Base-by-base conservation (phyloP, 2,329 filamentous ascomycete species). In the Magnaporthiopsis incrustans region DNA sequence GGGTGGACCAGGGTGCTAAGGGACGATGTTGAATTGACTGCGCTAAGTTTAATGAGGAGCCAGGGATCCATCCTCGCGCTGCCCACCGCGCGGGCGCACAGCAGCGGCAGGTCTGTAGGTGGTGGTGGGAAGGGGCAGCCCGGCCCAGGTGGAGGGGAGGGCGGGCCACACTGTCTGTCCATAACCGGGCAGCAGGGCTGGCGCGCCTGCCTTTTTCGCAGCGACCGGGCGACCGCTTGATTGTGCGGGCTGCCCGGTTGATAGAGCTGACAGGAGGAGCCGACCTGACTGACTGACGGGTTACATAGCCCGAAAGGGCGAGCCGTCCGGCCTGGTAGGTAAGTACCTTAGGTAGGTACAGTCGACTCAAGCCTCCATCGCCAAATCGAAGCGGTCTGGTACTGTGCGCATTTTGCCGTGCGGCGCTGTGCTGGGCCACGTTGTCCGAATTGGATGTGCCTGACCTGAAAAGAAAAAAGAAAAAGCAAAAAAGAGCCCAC, bases 21-120 rank as follows among this genome's bases (percentile, higher is more conserved):
- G 70, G 73, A 69, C 67, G 67, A 70, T 69, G 71, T 73, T 68
- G 71, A 72, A 73, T 70, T 72, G 74, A 73, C 68, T 71, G 73
- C 76, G 75, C 75, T 77, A 77, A 74, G 73, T 77, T 76, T 74
- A 74, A 76, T 76, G 74, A 77, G 73, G 69, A 66, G 69, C 70
- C 69, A 71, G 69, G 67, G 69, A 70, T 69, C 65, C 25, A n/a
- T 44, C 44, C 44, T 50, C 44, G 44, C 26, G n/a, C 25, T 44
- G 38, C 38, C 60, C 60, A 62, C 60, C 60, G 26, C 30, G 57
- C 27, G 44, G 44, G 44, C 44, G 44, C 44, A 50, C 44, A 22
- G 44, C 44, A 50, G 15, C 14, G 8, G 18, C 44, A 50, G 44
- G 44, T 50, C 38, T 50, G 38, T n/a, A n/a, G 44, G 22, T 22